Conservation (phyloP, 1,139 yeast genomes). For the Kodamaea sp. region DNA sequence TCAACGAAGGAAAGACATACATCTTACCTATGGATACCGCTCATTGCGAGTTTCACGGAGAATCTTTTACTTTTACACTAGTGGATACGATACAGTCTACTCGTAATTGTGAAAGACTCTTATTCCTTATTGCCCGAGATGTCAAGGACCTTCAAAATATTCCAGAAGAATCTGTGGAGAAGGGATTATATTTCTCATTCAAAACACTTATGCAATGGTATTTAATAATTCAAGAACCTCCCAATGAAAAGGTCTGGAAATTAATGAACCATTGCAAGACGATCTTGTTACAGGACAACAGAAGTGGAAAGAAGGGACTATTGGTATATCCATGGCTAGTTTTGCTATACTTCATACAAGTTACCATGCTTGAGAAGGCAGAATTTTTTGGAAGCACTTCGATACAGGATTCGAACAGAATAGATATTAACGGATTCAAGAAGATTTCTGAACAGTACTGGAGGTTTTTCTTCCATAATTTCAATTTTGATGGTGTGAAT, state of each 20-base stretch:
- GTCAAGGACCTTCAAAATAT: slow-evolving; percentile 6
- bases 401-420: background rate
- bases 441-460: slow-evolving; percentile 10
- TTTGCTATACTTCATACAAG: slow-evolving; percentile 21
- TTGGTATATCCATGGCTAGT: slow-evolving; percentile 25
- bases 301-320: slow-evolving; percentile 4
- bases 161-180: slow-evolving; percentile 1
- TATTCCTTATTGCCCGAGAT: slow-evolving; percentile 8
- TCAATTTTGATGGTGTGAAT: slow-evolving; percentile 1
- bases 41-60: slow-evolving; percentile 20
- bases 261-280: slow-evolving; percentile 16
- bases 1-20: slow-evolving; percentile 27
- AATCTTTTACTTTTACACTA: slow-evolving; percentile 26
- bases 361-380: slow-evolving; percentile 4
- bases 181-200: slow-evolving; percentile 22
- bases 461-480: slow-evolving; percentile 12
- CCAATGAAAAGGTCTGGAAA: slow-evolving; percentile 17
- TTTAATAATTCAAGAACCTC: slow-evolving; percentile 31
- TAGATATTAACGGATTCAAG: background rate
- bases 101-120: slow-evolving; percentile 17
- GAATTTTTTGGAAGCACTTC: background rate
- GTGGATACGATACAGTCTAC: slow-evolving; percentile 25
- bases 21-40: slow-evolving; percentile 21
- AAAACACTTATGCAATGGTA: slow-evolving; percentile 33
- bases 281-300: slow-evolving; percentile 7